phyloP scores from a whole-genome alignment of 164 flowering plant species.

The Buxus sempervirens region DNA sequence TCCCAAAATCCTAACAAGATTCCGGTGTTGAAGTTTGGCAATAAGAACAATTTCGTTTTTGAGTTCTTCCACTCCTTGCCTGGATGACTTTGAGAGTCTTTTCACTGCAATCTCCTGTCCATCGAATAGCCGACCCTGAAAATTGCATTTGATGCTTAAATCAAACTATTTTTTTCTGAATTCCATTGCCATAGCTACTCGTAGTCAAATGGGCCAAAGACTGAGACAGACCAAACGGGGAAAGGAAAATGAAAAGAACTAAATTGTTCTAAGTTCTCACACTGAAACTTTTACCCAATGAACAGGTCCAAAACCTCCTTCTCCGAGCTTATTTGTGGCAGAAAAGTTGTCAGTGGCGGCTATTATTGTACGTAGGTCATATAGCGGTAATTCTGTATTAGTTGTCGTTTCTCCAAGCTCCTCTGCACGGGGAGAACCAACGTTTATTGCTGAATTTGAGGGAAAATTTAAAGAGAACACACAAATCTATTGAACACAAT shows the following conservation, averaged over 20 bases:
- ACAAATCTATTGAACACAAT: background rate
- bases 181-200: no score
- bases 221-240: background rate
- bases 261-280: background rate
- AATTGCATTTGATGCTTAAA: background rate
- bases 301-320: constrained; percentile 54
- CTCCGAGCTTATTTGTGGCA: constrained; percentile 36
- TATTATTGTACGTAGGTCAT: constrained; percentile 15
- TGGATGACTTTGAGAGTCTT: constrained; percentile 29
- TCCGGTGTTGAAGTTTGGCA: no score
- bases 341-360: constrained; percentile 41
- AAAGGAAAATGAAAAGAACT: background rate
- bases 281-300: constrained; percentile 28
- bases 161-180: background rate
- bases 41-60: no score
- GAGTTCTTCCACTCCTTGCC: no score
- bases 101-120: constrained; percentile 44
- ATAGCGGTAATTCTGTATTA: constrained; percentile 17
- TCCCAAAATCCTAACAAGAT: no score
- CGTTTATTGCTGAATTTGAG: background rate
- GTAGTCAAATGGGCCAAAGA: no score
- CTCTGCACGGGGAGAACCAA: background rate
- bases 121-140: constrained; percentile 26
- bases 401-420: constrained; percentile 10
- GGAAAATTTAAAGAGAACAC: background rate